A percentile compares a stretch with the other conserved stretches of the same genome.
Conservation (phyloP, 108 stramenopile species). For the Nitzschia palea region DNA sequence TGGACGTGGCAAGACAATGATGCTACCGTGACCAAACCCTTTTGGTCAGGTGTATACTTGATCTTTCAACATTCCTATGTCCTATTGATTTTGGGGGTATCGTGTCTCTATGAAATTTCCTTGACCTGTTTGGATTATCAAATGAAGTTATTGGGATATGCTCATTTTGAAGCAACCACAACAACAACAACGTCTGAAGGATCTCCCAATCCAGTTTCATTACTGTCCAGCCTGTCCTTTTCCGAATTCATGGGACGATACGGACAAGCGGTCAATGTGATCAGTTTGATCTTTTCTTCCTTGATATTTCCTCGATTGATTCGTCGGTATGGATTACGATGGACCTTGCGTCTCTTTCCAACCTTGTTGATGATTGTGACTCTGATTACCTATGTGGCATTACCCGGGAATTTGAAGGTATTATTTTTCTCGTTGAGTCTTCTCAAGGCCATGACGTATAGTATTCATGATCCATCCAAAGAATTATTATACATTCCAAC, state of each 20-base stretch:
- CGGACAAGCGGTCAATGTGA: slow-evolving; percentile 86
- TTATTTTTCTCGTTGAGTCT: slow-evolving; percentile 80
- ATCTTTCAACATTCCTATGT: slow-evolving; percentile 90
- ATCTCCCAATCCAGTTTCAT: slow-evolving; percentile 1
- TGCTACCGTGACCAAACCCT: slow-evolving; percentile 37
- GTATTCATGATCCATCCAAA: slow-evolving; percentile 90
- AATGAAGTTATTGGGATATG: slow-evolving; percentile 93
- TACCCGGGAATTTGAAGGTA: slow-evolving; percentile 75
- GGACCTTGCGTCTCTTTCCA: slow-evolving; percentile 84
- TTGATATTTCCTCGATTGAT: slow-evolving; percentile 83
- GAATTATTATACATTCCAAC: slow-evolving; percentile 93
- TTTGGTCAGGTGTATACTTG: slow-evolving; percentile 72
- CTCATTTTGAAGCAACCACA: slow-evolving; percentile 43
- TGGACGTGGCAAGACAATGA: slow-evolving; percentile 33
- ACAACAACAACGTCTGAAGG: not conserved
- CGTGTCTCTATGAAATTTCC: slow-evolving; percentile 93
- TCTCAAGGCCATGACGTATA: slow-evolving; percentile 92
- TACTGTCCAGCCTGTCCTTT: slow-evolving; percentile 53
- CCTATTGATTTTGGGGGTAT: slow-evolving; percentile 87
- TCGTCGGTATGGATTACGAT: slow-evolving; percentile 64
- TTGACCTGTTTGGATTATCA: slow-evolving; percentile 96
- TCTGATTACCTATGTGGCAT: slow-evolving; percentile 67
- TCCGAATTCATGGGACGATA: slow-evolving; percentile 90
- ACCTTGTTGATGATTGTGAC: slow-evolving; percentile 72
- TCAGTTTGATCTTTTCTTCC: slow-evolving; percentile 78